A percentile compares a stretch with the other conserved stretches of the same genome.
Conservation (phyloP, 1,139 yeast genomes). For the Candida sp. region DNA sequence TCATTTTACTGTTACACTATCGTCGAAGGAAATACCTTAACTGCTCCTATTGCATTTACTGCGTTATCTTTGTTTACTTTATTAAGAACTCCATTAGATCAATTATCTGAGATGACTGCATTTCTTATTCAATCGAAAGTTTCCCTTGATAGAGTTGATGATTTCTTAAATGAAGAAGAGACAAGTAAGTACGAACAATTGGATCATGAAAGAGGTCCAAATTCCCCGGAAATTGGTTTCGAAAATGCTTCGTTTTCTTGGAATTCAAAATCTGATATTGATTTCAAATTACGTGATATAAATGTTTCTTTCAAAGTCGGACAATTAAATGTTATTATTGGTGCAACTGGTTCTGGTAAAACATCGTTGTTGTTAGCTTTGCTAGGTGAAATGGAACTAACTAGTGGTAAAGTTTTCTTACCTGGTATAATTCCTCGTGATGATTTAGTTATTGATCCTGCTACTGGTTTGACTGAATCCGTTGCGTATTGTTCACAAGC, state of each 20-base stretch:
- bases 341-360: slow-evolving; percentile 95
- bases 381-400: slow-evolving; percentile 87
- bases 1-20: slow-evolving; percentile 81
- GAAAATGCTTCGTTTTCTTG: slow-evolving; percentile 82
- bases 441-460: slow-evolving; percentile 62
- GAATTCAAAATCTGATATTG: slow-evolving; percentile 51
- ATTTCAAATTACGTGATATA: slow-evolving; percentile 75
- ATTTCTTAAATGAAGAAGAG: slow-evolving; percentile 75
- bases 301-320: slow-evolving; percentile 67
- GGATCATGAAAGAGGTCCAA: slow-evolving; percentile 46
- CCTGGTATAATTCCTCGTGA: slow-evolving; percentile 80
- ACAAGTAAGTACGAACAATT: slow-evolving; percentile 82
- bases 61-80: slow-evolving; percentile 82
- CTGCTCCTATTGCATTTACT: slow-evolving; percentile 95
- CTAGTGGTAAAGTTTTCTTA: slow-evolving; percentile 68
- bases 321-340: slow-evolving; percentile 80
- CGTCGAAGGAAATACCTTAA: slow-evolving; percentile 63
- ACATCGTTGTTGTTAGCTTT: slow-evolving; percentile 86
- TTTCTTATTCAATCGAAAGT: slow-evolving; percentile 85
- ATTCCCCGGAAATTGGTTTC: slow-evolving; percentile 75
- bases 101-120: slow-evolving; percentile 83
- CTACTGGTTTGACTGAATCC: slow-evolving; percentile 81
- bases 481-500: slow-evolving; percentile 96
- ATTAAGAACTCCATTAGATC: slow-evolving; percentile 83
- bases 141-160: slow-evolving; percentile 81